phyloP scores from a whole-genome alignment of 2,329 filamentous ascomycete genomes.

The Huntiella moniliformis region DNA sequence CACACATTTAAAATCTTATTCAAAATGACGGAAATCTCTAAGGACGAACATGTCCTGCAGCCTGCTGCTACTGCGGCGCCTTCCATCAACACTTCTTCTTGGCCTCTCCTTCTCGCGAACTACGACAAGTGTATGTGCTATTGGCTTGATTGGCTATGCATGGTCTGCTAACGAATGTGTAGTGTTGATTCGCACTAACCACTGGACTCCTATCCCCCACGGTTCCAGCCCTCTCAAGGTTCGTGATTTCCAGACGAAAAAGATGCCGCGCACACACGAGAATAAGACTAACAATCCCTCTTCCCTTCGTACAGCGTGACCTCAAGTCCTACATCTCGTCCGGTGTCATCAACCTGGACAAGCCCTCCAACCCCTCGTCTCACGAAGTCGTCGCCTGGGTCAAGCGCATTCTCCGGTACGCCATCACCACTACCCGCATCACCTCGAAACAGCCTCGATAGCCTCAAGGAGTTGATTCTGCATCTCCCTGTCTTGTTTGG shows the following conservation, averaged over 20 bases:
- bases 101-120: conserved; percentile 90
- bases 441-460: background rate
- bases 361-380: conserved; percentile 85
- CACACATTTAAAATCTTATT: background rate
- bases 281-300: conserved; percentile 1
- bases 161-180: conserved; percentile 10
- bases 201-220: conserved; percentile 91
- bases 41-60: conserved; percentile 72
- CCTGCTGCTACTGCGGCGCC: conserved; percentile 61
- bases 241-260: background rate
- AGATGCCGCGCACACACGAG: background rate
- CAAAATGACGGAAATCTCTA: conserved; percentile 29
- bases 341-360: conserved; percentile 82
- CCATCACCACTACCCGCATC: background rate
- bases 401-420: conserved; percentile 81
- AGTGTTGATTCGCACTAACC: conserved; percentile 85
- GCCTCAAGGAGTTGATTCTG: background rate
- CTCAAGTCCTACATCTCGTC: conserved; percentile 94
- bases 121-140: conserved; percentile 61
- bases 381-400: conserved; percentile 99
- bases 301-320: conserved; percentile 38
- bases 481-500: background rate
- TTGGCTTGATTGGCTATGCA: background rate
- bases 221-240: conserved; percentile 69
- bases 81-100: conserved; percentile 66